A percentile compares a stretch with the other conserved stretches of the same genome.
Conservation (phyloP, 768 basidiomycete genomes). For the Suillus ampliporus region DNA sequence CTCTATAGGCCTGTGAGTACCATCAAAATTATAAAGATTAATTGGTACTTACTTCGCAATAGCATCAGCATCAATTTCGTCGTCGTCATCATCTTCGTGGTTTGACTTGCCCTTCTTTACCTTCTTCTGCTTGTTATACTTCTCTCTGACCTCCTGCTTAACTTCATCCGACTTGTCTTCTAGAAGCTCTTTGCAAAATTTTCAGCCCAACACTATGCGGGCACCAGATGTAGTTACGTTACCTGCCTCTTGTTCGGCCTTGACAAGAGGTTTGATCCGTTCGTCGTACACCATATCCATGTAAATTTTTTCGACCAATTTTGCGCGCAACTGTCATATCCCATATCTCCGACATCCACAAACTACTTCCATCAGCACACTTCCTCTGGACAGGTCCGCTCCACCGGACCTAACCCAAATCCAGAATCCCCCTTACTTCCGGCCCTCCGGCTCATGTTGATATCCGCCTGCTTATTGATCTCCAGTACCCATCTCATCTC, state of each 20-base stretch:
- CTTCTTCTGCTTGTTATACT: slow-evolving; percentile 9
- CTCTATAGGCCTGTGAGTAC: slow-evolving; percentile 2
- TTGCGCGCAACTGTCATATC: too few species aligned
- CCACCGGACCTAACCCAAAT: too few species aligned
- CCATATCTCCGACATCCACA: too few species aligned
- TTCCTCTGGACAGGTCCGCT: too few species aligned
- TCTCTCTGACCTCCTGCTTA: background rate
- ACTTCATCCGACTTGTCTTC: background rate
- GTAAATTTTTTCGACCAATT: background rate
- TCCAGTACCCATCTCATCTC: too few species aligned
- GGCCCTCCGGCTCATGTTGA: too few species aligned
- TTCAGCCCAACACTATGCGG: background rate
- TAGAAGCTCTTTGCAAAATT: slow-evolving; percentile 8
- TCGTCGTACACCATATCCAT: background rate
- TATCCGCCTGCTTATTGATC: too few species aligned
- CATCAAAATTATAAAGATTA: background rate
- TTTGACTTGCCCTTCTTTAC: background rate
- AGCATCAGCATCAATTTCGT: background rate
- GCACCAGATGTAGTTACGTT: background rate
- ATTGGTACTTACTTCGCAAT: slow-evolving; percentile 6
- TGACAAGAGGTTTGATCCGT: slow-evolving; percentile 7
- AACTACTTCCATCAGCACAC: too few species aligned
- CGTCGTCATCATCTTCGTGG: too few species aligned
- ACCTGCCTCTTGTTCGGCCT: slow-evolving; percentile 7
- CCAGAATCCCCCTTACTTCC: too few species aligned